phyloP scores from a whole-genome alignment of 1,284 basidiomycete genomes.

The Flammula alnicola region DNA sequence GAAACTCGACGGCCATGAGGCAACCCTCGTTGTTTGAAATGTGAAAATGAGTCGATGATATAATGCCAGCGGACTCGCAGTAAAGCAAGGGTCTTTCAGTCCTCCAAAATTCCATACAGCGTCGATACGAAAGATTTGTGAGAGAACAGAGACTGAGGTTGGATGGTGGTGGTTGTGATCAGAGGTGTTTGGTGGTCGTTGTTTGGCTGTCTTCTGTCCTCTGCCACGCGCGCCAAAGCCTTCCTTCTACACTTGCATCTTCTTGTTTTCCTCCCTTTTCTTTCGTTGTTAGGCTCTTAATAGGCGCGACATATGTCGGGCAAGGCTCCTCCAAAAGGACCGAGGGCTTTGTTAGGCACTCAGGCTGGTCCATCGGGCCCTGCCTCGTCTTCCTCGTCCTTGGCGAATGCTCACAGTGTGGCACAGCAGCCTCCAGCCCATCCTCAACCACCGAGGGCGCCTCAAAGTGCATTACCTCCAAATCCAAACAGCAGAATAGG shows the following conservation, averaged over 20 bases:
- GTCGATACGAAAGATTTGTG: too few relatives aligned
- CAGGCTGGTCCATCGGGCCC: conserved; percentile 29
- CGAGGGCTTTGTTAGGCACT: conserved; percentile 59
- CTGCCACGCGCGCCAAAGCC: conserved; percentile 39
- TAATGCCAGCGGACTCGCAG: too few relatives aligned
- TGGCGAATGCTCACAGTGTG: conserved; percentile 30
- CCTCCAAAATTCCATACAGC: too few relatives aligned
- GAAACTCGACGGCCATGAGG: too few relatives aligned
- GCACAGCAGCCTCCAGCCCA: conserved; percentile 27
- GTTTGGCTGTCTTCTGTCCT: conserved; percentile 27
- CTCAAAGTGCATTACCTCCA: conserved; percentile 21
- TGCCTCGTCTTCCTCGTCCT: conserved; percentile 35
- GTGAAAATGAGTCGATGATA: too few relatives aligned
- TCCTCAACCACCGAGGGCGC: conserved; percentile 30
- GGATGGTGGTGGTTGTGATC: conserved; percentile 26
- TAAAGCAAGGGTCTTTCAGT: too few relatives aligned
- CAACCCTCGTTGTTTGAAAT: too few relatives aligned
- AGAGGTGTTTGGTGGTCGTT: conserved; percentile 31
- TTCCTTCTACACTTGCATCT: too few relatives aligned
- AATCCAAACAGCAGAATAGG: conserved; percentile 44
- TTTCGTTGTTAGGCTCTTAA: conserved; percentile 11
- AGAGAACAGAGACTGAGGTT: too few relatives aligned
- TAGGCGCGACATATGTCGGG: conserved; percentile 59
- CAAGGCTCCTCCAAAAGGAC: conserved; percentile 74
- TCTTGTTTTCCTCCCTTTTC: conserved; percentile 16